Conservation (phyloP, 2,329 filamentous ascomycete species). For the Leptographium wingfieldii region DNA sequence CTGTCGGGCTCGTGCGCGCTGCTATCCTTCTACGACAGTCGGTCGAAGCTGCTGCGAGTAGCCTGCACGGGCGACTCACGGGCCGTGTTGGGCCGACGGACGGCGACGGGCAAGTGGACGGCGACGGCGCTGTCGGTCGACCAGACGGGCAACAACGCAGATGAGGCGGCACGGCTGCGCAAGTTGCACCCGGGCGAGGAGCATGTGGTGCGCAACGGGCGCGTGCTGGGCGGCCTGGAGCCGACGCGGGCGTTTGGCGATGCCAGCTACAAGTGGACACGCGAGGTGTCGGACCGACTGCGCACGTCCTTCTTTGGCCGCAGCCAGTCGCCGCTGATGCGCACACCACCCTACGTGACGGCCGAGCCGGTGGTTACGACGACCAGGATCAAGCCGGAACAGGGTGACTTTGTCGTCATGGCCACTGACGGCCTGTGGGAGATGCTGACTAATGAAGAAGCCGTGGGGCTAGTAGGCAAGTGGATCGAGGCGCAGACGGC, state of each 20-base stretch:
- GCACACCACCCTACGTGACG: slow-evolving; percentile 92
- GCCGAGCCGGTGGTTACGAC: slow-evolving; percentile 92
- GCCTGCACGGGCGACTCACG: slow-evolving; percentile 95
- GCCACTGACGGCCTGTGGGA: slow-evolving; percentile 97
- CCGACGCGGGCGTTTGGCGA: slow-evolving; percentile 93
- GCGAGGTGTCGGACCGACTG: slow-evolving; percentile 70
- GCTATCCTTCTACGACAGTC: slow-evolving; percentile 89
- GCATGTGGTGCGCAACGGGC: slow-evolving; percentile 75
- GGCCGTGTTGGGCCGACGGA: slow-evolving; percentile 76
- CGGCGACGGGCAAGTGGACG: slow-evolving; percentile 74
- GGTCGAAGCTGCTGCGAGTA: slow-evolving; percentile 75
- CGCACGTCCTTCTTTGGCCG: slow-evolving; percentile 81
- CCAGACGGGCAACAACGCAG: slow-evolving; percentile 81
- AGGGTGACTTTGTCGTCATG: slow-evolving; percentile 90
- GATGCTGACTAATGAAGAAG: slow-evolving; percentile 97
- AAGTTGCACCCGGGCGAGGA: slow-evolving; percentile 82
- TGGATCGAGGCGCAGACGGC: slow-evolving; percentile 74
- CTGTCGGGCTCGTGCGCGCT: slow-evolving; percentile 95
- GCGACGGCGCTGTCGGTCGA: slow-evolving; percentile 83
- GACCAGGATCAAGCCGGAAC: slow-evolving; percentile 77
- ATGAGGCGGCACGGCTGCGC: slow-evolving; percentile 71
- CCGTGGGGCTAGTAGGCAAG: slow-evolving; percentile 88
- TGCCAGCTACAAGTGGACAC: slow-evolving; percentile 91
- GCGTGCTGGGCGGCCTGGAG: slow-evolving; percentile 83
- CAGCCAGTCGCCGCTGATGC: slow-evolving; percentile 61